Percentiles rank a stretch among this genome's conserved stretches.
These are phyloP conservation scores for Ceratocystis destructans DNA, from an alignment of 2,329 filamentous ascomycete genomes.

Conservation along the genomic window DNA sequence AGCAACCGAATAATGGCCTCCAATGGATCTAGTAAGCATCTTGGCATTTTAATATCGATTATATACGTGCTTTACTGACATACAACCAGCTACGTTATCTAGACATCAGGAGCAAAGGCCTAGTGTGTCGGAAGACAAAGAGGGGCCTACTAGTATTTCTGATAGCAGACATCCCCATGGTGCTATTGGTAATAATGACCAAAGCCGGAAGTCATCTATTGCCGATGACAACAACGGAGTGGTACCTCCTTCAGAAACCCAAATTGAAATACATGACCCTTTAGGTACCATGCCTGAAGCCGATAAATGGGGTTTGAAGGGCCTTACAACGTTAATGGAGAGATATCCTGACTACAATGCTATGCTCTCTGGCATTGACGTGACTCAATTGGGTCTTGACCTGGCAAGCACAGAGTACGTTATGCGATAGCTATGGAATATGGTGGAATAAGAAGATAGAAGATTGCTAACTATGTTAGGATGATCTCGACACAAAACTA, in stretches of 20 bases:
- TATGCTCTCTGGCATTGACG: constrained; percentile 46
- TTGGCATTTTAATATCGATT: not conserved
- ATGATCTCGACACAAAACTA: constrained; percentile 46
- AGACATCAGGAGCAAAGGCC: constrained; percentile 17
- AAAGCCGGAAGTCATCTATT: constrained; percentile 26
- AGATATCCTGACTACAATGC: constrained; percentile 50
- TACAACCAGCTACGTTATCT: not conserved
- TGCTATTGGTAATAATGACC: constrained; percentile 36
- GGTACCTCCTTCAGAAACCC: constrained; percentile 22
- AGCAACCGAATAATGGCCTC: not conserved
- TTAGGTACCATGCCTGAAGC: constrained; percentile 46
- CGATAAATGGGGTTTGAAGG: constrained; percentile 53
- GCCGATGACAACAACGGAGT: constrained; percentile 30
- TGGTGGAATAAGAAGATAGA: constrained; percentile 20
- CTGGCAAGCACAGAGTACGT: constrained; percentile 44
- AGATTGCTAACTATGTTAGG: constrained; percentile 26
- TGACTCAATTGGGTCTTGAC: constrained; percentile 43
- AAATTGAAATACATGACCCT: constrained; percentile 39
- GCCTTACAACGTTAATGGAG: constrained; percentile 48
- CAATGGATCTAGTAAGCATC: not conserved
- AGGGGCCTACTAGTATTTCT: constrained; percentile 24
- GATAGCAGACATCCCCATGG: constrained; percentile 33
- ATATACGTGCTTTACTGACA: not conserved
- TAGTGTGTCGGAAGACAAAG: constrained; percentile 32
- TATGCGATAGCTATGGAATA: not conserved